Base-by-base conservation (phyloP, 352 stramenopile genomes). In the Pilasporangium apinafurcum region DNA sequence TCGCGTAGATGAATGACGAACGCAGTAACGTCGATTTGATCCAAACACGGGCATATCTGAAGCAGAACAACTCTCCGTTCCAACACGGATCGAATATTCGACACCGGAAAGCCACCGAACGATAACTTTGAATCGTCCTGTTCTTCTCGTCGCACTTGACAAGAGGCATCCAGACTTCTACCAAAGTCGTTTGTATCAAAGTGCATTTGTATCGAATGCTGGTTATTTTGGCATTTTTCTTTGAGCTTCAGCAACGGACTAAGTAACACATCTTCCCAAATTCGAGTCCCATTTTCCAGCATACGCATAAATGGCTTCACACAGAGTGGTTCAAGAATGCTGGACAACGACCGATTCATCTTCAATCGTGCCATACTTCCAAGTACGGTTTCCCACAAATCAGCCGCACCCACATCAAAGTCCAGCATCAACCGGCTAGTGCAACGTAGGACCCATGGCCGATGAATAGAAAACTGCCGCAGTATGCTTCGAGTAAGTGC, bases 31-130 rank as follows among this genome's bases (percentile, higher is more conserved):
- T 86, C 66, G 4, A 86, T 65, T 42, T 65, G 62, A 16, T 83
- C 68, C 13, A 86, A 53, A 45, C 82, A 86, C 2, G 71, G 70
- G 17, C 73, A 83, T 17, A 47, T 71, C 56, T 83, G 53, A 14
- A 86, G 62, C 20, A 78, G 24, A 1, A 25, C 16, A 0, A 80
- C 65, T 42, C 78, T 66, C 14, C 49, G 43, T 24, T 60, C 37
- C 7, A 86, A 27, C 8, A 55, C 58, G 4, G 10, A 27, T 0
- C 52, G 43, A 5, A 75, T 44, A 13, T 43, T 44, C 22, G 32
- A 20, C 25, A 61, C 29, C 8, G 47, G 25, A 10, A 72, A 37
- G 9, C 47, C 58, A 16, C 21, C 29, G 51, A 76, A 68, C 17
- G 28, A 17, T 21, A 48, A 29, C 5, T 37, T 34, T 7, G 3